Conservation (phyloP, 2,329 filamentous ascomycete genomes). For the Tothia fuscella region DNA sequence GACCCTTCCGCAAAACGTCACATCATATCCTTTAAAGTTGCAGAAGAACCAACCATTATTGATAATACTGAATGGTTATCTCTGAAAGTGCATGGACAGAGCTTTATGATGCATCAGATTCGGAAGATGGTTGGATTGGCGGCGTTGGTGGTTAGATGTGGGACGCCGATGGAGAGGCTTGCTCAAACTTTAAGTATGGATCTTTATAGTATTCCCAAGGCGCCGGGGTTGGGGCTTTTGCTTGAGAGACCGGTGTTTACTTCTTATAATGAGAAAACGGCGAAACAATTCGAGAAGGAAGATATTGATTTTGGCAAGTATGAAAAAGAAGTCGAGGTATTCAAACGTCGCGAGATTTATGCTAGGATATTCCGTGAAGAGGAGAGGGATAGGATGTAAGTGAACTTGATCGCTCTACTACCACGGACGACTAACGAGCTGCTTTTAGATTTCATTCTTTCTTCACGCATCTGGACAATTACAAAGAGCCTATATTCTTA, state of each 20-base stretch:
- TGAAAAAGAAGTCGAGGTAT: constrained; percentile 67
- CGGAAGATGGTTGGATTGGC: constrained; percentile 97
- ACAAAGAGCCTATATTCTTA: constrained; percentile 36
- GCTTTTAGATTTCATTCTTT: constrained; percentile 31
- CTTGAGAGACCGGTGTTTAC: constrained; percentile 89
- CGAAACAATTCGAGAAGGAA: constrained; percentile 49
- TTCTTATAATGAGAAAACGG: constrained; percentile 67
- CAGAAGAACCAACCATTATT: constrained; percentile 52
- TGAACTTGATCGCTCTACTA: constrained; percentile 17
- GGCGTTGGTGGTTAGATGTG: constrained; percentile 71
- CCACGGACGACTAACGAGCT: background rate
- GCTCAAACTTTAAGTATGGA: constrained; percentile 58
- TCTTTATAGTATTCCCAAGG: constrained; percentile 78
- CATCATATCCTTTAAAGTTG: constrained; percentile 81
- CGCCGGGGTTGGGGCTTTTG: constrained; percentile 74
- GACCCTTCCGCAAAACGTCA: constrained; percentile 80
- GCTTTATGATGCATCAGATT: constrained; percentile 99
- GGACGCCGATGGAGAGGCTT: constrained; percentile 60
- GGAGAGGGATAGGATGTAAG: constrained; percentile 75
- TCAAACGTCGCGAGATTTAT: constrained; percentile 90
- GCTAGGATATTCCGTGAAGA: constrained; percentile 83
- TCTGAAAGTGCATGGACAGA: constrained; percentile 91
- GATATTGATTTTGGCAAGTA: constrained; percentile 69
- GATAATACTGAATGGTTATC: constrained; percentile 91
- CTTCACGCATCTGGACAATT: constrained; percentile 40